Evolutionary conservation across 2,329 filamentous ascomycete genomes (phyloP).

Genomic region (Plectosphaerella cucumerina): DNA sequence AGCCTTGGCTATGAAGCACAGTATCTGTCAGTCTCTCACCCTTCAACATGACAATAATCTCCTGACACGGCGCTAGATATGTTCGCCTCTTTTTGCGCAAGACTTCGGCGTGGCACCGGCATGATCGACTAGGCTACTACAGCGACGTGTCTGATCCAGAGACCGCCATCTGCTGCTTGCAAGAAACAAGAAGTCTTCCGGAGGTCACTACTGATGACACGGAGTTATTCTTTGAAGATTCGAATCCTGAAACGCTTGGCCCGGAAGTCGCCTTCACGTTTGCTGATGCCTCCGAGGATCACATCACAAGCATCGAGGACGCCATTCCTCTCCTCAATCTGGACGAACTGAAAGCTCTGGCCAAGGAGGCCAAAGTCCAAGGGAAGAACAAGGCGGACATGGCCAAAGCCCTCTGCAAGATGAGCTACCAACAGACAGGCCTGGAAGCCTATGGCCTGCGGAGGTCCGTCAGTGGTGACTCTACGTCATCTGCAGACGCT

Average conservation of each 20-base stretch:
- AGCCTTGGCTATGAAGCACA: slow-evolving; percentile 77
- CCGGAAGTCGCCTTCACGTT: slow-evolving; percentile 65
- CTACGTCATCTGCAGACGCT: slow-evolving; percentile 39
- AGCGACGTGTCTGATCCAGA: slow-evolving; percentile 75
- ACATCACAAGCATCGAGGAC: slow-evolving; percentile 75
- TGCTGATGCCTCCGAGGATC: slow-evolving; percentile 70
- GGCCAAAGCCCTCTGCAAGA: slow-evolving; percentile 65
- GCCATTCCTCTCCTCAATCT: slow-evolving; percentile 77
- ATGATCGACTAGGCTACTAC: slow-evolving; percentile 73
- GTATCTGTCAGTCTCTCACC: slow-evolving; percentile 66
- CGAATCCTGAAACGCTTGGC: slow-evolving; percentile 35
- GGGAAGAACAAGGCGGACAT: slow-evolving; percentile 87
- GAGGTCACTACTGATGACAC: slow-evolving; percentile 9
- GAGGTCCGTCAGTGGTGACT: slow-evolving; percentile 58
- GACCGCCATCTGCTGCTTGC: slow-evolving; percentile 60
- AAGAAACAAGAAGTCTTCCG: slow-evolving; percentile 54
- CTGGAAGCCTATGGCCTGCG: slow-evolving; percentile 66
- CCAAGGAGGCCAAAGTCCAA: slow-evolving; percentile 80
- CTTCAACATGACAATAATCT: background rate
- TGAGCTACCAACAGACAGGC: slow-evolving; percentile 70
- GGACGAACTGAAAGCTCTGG: slow-evolving; percentile 79
- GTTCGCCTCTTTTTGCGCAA: slow-evolving; percentile 92
- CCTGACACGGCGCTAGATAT: slow-evolving; percentile 53
- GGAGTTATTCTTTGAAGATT: slow-evolving; percentile 17
- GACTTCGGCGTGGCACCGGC: slow-evolving; percentile 84